Base-by-base conservation (phyloP, 2,329 filamentous ascomycete species). In the Penicillium sp. region DNA sequence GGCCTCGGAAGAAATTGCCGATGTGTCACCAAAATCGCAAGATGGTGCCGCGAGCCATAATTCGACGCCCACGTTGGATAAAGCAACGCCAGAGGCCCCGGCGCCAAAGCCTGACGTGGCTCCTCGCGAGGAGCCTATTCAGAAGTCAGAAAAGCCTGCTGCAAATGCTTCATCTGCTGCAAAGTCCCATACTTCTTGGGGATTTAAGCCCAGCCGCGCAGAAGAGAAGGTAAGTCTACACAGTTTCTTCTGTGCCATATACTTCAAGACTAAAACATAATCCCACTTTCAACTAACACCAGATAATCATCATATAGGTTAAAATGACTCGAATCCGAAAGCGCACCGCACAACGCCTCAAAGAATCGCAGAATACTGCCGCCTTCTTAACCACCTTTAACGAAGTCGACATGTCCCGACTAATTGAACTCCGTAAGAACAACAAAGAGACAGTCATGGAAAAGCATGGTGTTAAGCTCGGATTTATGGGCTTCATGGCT, bases 241-340 rank as follows among this genome's bases (percentile, higher is more conserved):
- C 29, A 12, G 15, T 35, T 35, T 15, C 17, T 15, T n/a, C 33
- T 1, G 13, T 15, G 13, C 12, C 19, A 25, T 27, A n/a, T 38
- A n/a, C 7, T n/a, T 38, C 38, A 39, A 21, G 19, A 13, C n/a
- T 19, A 21, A 39, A 21, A 31, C 10, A 12, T 12, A 31, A 31
- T 31, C 10, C 29, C 10, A 31, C 29, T 31, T 3, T 3, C 9
- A 2, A 21, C 38, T 21, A 38, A 21, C 35, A 12, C 36, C 17
- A 23, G 29, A 8, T 10, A 25, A 21, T 29, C 15, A 15, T 15
- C 56, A 13, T 61, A 54, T 67, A 92, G 89, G 90, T 97, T 70
- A 97, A 97, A 84, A 97, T 97, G 93, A 96, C 96, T 82, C 91
- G 93, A 65, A 97, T 35, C 91, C 91, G 93, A 63, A 86, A 96